A percentile compares a stretch with the other conserved stretches of the same genome.
Evolutionary conservation across 2,329 filamentous ascomycete genomes (phyloP).

Genomic region (Lecanicillium sp.): DNA sequence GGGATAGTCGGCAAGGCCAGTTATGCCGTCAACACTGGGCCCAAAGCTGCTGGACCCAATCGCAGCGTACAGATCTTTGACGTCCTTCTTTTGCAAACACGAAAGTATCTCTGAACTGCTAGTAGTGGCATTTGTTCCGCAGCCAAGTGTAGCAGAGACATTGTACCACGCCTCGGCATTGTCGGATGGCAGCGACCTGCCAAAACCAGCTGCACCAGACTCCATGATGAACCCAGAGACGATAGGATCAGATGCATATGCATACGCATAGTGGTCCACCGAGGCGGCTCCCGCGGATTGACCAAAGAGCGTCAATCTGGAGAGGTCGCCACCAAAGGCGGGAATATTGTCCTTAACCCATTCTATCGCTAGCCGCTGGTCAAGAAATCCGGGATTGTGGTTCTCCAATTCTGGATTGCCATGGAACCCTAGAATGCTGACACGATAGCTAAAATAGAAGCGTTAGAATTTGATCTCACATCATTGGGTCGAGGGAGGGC

Average conservation of each 20-base stretch:
- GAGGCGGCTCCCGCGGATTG: not conserved
- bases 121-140: not conserved
- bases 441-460: not conserved
- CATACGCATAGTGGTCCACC: not conserved
- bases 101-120: too few species aligned
- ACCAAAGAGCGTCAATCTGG: not conserved
- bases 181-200: not conserved
- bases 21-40: not conserved
- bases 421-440: not conserved
- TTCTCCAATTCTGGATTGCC: not conserved
- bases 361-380: not conserved
- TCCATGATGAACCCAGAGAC: not conserved
- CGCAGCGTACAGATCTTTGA: too few species aligned
- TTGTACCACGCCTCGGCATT: not conserved
- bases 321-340: not conserved
- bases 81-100: too few species aligned
- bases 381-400: not conserved
- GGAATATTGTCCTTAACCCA: constrained; percentile 1
- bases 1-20: not conserved
- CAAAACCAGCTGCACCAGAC: not conserved
- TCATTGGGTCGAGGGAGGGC: not conserved
- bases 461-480: too few species aligned
- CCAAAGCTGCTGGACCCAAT: not conserved
- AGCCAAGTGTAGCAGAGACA: not conserved
- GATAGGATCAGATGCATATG: not conserved